Conservation (phyloP, 139 green algal genomes). For the Coccomyxa sp. region DNA sequence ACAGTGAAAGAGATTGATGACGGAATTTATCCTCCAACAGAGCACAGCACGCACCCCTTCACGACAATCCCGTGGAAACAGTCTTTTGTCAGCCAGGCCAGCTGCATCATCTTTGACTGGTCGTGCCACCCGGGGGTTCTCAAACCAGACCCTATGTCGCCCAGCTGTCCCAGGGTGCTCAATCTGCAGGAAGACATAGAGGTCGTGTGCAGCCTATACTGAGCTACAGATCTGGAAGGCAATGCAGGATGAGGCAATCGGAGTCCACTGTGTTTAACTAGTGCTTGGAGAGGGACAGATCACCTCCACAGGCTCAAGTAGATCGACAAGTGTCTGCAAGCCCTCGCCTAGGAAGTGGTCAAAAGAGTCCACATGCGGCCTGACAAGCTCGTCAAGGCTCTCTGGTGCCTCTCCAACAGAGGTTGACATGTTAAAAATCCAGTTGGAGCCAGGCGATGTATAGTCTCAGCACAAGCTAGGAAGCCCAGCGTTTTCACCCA, state of each 20-base stretch:
- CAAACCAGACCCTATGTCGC: constrained; percentile 60
- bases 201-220: background rate
- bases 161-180: constrained; percentile 45
- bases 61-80: constrained; percentile 78
- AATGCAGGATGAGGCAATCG: background rate
- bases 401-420: background rate
- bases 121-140: constrained; percentile 42
- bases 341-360: constrained; percentile 88
- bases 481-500: too few species aligned
- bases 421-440: too few species aligned
- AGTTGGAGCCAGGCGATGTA: too few species aligned
- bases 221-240: background rate
- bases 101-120: constrained; percentile 51
- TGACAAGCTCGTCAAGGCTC: constrained; percentile 39
- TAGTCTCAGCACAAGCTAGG: too few species aligned
- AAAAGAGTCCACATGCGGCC: constrained; percentile 85
- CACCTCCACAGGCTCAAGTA: constrained; percentile 76
- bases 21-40: too few species aligned
- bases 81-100: constrained; percentile 26
- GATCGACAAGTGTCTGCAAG: constrained; percentile 57
- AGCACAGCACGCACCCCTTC: constrained; percentile 55
- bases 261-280: background rate
- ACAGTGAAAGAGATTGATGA: too few species aligned
- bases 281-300: background rate
- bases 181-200: constrained; percentile 24